phyloP scores from a whole-genome alignment of 176 grass and related monocot species.

The Ensete glaucum region DNA sequence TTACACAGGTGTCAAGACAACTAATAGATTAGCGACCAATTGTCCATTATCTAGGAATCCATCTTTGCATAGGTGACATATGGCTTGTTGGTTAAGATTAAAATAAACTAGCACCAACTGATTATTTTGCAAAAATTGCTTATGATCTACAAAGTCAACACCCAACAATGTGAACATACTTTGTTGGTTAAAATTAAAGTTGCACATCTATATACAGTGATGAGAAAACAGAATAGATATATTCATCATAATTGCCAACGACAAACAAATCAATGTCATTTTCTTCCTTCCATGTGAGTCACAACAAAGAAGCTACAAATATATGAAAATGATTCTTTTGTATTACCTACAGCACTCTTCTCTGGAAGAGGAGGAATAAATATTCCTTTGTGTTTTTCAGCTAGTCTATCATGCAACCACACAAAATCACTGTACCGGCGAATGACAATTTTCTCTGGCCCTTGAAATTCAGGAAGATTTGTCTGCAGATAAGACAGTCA shows the following conservation, averaged over 20 bases:
- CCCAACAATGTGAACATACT: too few relatives aligned
- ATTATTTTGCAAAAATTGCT: too few relatives aligned
- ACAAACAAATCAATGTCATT: background rate
- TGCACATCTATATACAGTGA: background rate
- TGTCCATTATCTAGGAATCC: background rate
- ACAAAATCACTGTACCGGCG: conserved; percentile 95
- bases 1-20: background rate
- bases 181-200: too few relatives aligned
- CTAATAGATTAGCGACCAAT: background rate
- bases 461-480: conserved; percentile 85
- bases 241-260: background rate
- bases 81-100: background rate
- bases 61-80: background rate
- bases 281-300: background rate
- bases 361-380: conserved; percentile 94
- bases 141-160: too few relatives aligned
- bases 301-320: conserved; percentile 7
- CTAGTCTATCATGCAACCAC: conserved; percentile 84
- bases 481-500: conserved; percentile 32
- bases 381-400: conserved; percentile 92
- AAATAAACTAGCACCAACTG: background rate
- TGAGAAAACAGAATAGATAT: background rate
- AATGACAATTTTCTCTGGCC: conserved; percentile 96
- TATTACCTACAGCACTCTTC: conserved; percentile 96
- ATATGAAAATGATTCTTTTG: conserved; percentile 16